Conservation (phyloP, 2,329 filamentous ascomycete species). For the Chaetothyriales sp. region DNA sequence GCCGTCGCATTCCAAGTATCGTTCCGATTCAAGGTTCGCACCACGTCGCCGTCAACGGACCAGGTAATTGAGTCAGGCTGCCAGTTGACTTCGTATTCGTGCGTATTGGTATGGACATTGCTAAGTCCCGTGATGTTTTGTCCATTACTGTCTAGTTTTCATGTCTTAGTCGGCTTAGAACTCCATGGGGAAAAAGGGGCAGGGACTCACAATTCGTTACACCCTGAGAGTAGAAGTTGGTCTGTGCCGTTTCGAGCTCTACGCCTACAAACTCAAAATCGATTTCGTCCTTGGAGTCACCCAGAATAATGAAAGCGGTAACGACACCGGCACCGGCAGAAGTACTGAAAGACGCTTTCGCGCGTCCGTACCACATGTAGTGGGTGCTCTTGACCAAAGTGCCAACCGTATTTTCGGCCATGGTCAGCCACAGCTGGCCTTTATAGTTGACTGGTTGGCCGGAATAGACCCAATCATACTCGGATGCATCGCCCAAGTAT, state of each 20-base stretch:
- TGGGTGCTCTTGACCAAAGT: constrained; percentile 72
- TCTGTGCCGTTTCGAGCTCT: constrained; percentile 65
- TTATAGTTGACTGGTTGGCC: constrained; percentile 56
- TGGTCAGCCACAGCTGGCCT: constrained; percentile 67
- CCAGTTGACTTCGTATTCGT: constrained; percentile 92
- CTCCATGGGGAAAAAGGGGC: background rate
- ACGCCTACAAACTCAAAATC: constrained; percentile 89
- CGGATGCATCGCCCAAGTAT: constrained; percentile 72
- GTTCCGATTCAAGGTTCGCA: constrained; percentile 59
- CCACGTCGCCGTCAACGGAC: constrained; percentile 67
- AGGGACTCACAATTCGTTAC: constrained; percentile 71
- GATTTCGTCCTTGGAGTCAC: constrained; percentile 94
- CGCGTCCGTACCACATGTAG: constrained; percentile 96
- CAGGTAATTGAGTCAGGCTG: constrained; percentile 73
- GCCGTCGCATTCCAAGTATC: constrained; percentile 77
- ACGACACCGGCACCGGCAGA: constrained; percentile 77
- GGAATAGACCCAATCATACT: constrained; percentile 77
- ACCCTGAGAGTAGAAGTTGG: constrained; percentile 95
- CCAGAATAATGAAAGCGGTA: constrained; percentile 92
- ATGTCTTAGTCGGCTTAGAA: constrained; percentile 3
- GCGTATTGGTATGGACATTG: constrained; percentile 63
- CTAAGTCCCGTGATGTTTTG: constrained; percentile 49
- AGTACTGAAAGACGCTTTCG: constrained; percentile 73
- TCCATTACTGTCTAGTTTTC: constrained; percentile 54
- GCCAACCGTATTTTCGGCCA: constrained; percentile 72